Evolutionary conservation across 495 filamentous ascomycete species (phyloP), one percentile per base, ranked within the genome.

Genomic region (Annulohypoxylon stygium): DNA sequence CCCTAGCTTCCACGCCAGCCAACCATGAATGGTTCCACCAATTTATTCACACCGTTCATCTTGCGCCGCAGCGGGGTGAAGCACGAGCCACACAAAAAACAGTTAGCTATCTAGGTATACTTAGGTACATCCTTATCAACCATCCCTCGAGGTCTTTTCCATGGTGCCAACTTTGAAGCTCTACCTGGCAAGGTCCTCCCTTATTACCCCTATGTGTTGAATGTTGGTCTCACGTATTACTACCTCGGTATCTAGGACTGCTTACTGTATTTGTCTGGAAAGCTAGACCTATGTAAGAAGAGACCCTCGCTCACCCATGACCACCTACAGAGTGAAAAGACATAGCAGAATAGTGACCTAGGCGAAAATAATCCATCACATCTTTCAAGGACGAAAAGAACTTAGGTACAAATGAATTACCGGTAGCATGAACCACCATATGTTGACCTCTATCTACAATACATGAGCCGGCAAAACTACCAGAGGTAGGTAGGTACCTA

Each of bases 21-120:
- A 30, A 30, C 30, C 30, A 30, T 6, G 30, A 6, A 30, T 6
- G 30, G 11, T 33, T 33, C 37, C 14, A 30, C 26, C 11, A 10
- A 18, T 36, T 37, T 16, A 14, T 10, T 59, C 36, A 30, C 55
- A 41, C 36, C 48, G 23, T 54, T 6, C 36, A 30, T 11, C 33
- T 20, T 67, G 55, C 55, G 45, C 65, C 65, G 26, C 43, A 53
- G 65, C 65, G 65, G 65, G 65, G 65, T 67, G 43, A 61, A 53
- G 65, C 54, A 67, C 55, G 45, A 67, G 65, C 65, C 65, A 67
- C 54, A 36, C 47, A 4, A 43, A 7, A 9, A 10, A 11, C 11
- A 43, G 39, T 14, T n/a, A 43, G 12, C 11, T 43, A 43, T 2
- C 8, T 10, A 39, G 2, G 36, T 33, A 26, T 45, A 45, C 41